These are phyloP conservation scores for Rauvolfia tetraphylla DNA, from an alignment of 257 asterid species.

Conservation along the genomic window DNA sequence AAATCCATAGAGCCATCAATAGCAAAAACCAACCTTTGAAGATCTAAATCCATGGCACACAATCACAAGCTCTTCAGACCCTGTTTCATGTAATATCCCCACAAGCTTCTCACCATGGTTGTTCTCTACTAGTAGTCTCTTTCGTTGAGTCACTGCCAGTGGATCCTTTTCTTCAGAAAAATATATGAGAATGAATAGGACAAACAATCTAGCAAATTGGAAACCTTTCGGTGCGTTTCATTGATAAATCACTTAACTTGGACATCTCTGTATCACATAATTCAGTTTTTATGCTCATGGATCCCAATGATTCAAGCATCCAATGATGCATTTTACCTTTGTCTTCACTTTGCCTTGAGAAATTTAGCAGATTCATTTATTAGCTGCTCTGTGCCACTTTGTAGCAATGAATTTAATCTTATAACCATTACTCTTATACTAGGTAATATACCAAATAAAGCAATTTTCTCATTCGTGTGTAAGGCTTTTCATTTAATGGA, in stretches of 20 bases:
- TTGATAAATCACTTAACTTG: neutral
- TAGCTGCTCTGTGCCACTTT: neutral
- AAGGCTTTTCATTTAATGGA: neutral
- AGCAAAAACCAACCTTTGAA: constrained; percentile 55
- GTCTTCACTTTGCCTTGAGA: neutral
- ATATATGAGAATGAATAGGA: neutral
- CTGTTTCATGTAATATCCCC: constrained; percentile 71
- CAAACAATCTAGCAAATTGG: neutral
- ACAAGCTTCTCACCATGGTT: constrained; percentile 68
- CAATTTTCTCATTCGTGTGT: neutral
- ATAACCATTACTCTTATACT: neutral
- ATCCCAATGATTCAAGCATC: neutral
- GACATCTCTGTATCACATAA: neutral
- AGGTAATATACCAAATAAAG: neutral
- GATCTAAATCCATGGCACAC: constrained; percentile 91
- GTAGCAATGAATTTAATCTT: neutral
- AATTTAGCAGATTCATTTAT: neutral
- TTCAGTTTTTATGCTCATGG: neutral
- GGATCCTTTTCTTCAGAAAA: neutral
- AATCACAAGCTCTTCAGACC: constrained; percentile 67
- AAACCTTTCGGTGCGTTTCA: neutral
- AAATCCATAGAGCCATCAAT: constrained; percentile 5
- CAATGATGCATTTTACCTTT: neutral
- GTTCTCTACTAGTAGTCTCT: constrained; percentile 48
- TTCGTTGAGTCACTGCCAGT: constrained; percentile 36